Conservation (phyloP, 1,284 basidiomycete genomes). For the Ganoderma leucocontextum region DNA sequence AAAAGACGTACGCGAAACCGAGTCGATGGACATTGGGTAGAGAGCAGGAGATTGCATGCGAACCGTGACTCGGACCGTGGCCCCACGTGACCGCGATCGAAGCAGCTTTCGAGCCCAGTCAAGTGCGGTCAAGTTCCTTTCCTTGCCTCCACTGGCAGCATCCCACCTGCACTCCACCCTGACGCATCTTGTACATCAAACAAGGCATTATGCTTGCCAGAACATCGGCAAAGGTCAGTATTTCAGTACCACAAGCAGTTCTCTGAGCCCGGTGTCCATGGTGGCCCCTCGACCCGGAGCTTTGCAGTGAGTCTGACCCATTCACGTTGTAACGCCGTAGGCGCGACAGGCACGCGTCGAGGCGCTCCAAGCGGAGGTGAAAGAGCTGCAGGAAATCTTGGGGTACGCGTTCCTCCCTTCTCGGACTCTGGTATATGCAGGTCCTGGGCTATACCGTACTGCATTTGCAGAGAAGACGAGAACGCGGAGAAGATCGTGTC, state of each 20-base stretch:
- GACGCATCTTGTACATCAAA: not conserved
- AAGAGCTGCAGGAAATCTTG: conserved; percentile 56
- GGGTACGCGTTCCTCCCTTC: conserved; percentile 51
- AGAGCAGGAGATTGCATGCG: too few relatives aligned
- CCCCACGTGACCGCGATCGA: too few relatives aligned
- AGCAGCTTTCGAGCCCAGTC: too few relatives aligned
- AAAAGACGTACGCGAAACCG: too few relatives aligned
- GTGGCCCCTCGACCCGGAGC: not conserved
- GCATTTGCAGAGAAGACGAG: conserved; percentile 50
- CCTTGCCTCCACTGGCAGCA: not conserved
- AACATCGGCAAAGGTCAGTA: conserved; percentile 34
- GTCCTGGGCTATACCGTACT: not conserved
- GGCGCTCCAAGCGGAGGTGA: conserved; percentile 61
- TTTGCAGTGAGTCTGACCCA: not conserved
- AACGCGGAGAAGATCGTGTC: conserved; percentile 74
- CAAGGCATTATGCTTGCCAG: conserved; percentile 33
- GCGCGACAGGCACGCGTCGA: conserved; percentile 61
- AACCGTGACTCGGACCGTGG: too few relatives aligned
- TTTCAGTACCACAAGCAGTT: not conserved
- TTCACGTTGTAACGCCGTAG: conserved; percentile 39
- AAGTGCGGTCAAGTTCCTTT: too few relatives aligned
- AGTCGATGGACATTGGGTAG: too few relatives aligned
- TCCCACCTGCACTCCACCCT: not conserved
- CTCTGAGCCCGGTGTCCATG: too few relatives aligned
- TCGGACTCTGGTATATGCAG: not conserved